Percentiles rank a stretch among this genome's conserved stretches.
phyloP scores from a whole-genome alignment of 1,284 basidiomycete genomes.

The Ceratobasidium sp. region DNA sequence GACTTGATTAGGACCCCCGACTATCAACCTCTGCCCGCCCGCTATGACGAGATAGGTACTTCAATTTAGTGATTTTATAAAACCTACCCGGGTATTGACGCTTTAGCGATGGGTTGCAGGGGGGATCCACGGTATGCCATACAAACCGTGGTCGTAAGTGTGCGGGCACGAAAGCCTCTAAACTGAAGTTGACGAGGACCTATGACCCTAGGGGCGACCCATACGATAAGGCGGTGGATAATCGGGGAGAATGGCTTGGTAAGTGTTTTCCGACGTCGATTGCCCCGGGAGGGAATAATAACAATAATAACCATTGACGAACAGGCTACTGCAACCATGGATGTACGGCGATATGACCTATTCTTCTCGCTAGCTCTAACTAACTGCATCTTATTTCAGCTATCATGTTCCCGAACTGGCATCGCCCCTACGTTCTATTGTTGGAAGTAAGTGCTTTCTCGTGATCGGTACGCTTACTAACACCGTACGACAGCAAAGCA shows the following conservation, averaged over 20 bases:
- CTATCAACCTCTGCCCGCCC: conserved; percentile 22
- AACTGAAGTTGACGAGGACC: background rate
- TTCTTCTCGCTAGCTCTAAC: no score
- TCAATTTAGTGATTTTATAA: background rate
- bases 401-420: conserved; percentile 44
- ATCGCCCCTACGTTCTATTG: conserved; percentile 42
- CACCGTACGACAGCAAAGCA: conserved; percentile 28
- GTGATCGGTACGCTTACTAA: background rate
- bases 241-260: background rate
- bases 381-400: no score
- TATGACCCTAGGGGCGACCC: conserved; percentile 4
- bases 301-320: no score
- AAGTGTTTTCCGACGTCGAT: background rate
- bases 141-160: conserved; percentile 44
- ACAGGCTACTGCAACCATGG: conserved; percentile 41
- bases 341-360: conserved; percentile 7
- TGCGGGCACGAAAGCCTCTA: no score
- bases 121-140: conserved; percentile 47
- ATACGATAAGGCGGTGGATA: background rate
- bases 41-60: conserved; percentile 16
- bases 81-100: background rate
- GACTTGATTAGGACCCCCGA: conserved; percentile 24
- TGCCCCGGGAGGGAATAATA: no score
- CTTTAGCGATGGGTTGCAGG: background rate
- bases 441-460: conserved; percentile 35